Evolutionary conservation across 331 rosid genomes (phyloP), one percentile per base, ranked within the genome.

Genomic region (Quercus phellos): DNA sequence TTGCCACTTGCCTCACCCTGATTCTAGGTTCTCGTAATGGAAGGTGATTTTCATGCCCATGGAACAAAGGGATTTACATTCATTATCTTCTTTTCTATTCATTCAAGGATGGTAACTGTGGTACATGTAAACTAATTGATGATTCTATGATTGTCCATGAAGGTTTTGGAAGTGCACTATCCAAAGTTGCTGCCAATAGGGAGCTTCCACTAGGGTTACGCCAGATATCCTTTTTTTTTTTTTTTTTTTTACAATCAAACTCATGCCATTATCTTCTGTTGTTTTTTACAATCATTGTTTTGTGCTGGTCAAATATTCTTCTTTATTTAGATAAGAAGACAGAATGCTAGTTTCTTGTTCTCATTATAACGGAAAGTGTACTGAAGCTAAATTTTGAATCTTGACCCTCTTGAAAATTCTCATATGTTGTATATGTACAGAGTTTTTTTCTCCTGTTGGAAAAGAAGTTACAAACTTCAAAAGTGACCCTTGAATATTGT

Each of bases 111-210:
- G 5, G 50, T 32, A 66, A 55, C 19, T 73, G 35, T 30, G 8
- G 56, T 69, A 56, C 29, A 19, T 32, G 51, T 5, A 42, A 38
- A 32, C 56, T 82, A 24, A 59, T 74, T 77, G 68, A 55, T 75
- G 68, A 59, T 79, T 80, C 55, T 79, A 34, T 81, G 18, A 51
- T 78, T 86, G 78, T 64, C 27, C 42, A 26, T 81, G 64, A 79
- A 92, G 99, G 99, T 85, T 92, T 94, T 78, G 98, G 99, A 60
- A 84, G 89, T 87, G 99, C 98, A 27, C 79, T 94, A 63, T 88
- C 94, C 54, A 91, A 92, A 88, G 92, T 92, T 70, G 84, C 91
- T 55, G 89, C 96, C 74, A 91, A 92, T 83, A 87, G 84, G 93
- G 98, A 94, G 85, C 85, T 88, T 56, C 81, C 84, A 0, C 50